Base-by-base conservation (phyloP, 495 filamentous ascomycete genomes). In the Neurospora intermedia region DNA sequence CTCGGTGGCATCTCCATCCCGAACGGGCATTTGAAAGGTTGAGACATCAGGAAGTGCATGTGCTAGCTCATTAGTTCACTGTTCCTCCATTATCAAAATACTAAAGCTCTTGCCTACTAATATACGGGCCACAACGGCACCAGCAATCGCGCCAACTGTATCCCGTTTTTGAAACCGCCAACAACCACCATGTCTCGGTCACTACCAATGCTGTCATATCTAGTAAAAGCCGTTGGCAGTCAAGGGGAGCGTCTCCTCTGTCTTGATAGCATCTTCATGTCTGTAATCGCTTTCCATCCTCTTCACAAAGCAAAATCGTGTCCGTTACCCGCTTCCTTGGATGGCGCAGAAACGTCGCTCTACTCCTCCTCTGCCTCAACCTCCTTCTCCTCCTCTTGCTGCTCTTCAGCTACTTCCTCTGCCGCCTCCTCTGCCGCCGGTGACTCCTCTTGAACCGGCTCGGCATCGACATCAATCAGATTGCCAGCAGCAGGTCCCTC, bases 401-500 rank as follows among this genome's bases (percentile, higher is more conserved):
- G 74, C 16, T 77, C 73, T 6, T 71, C 74, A 20, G 31, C 70
- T 7, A 18, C 43, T 9, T 73, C 76, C 8, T 73, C 73, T 7
- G 72, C 76, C 0, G 48, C 74, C 3, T 74, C 74, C 35, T 54
- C 75, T 66, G 23, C 54, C 20, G 20, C 20, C 13, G 54, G 27
- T 7, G 54, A 66, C 43, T 80, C 77, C 2, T 73, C 78, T 8
- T 77, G 77, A 7, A 48, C 77, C 18, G 75, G 79, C 38, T 75
- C 77, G 1, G 72, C 76, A 41, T 72, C 77, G 10, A 73, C 73
- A 23, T 75, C 79, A 72, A 88, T 86, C 69, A 86, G 88, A 71
- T 86, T 77, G 66, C 86, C 85, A 38, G 83, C 75, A 79, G 70
- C 74, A 13, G 76, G 77, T 0, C 90, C 89, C 76, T 94, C 90